These are phyloP conservation scores for Trichoderma afroharzianum DNA, from an alignment of 2,329 filamentous ascomycete genomes.

Conservation along the genomic window DNA sequence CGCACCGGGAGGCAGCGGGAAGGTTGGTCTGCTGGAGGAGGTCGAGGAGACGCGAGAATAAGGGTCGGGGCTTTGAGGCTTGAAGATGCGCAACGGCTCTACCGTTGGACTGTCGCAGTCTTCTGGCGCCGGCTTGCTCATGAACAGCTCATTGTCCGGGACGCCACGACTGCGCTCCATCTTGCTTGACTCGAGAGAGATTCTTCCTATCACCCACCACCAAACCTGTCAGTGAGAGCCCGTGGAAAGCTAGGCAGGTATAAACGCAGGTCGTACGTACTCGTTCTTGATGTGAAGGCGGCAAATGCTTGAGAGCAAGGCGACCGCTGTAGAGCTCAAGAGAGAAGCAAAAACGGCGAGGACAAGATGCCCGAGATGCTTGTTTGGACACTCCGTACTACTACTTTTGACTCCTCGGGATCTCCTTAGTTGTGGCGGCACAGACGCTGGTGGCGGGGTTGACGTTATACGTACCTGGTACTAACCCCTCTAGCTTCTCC, in stretches of 20 bases:
- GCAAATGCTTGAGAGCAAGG: not conserved
- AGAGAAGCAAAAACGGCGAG: not conserved
- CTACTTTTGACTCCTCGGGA: not conserved
- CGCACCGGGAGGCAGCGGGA: constrained; percentile 64
- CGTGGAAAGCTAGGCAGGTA: not conserved
- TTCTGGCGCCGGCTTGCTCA: constrained; percentile 53
- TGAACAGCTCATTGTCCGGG: constrained; percentile 80
- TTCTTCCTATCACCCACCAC: not conserved
- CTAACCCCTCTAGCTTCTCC: constrained; percentile 12
- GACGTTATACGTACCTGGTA: not conserved
- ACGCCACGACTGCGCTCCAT: constrained; percentile 59
- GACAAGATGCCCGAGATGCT: not conserved
- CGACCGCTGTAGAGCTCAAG: not conserved
- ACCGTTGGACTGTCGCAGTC: constrained; percentile 71
- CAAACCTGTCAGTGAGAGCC: not conserved
- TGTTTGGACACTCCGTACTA: not conserved
- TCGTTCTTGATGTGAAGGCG: not conserved
- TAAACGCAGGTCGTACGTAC: not conserved
- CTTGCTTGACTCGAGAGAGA: constrained; percentile 22
- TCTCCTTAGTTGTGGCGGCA: not conserved
- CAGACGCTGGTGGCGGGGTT: constrained; percentile 13
- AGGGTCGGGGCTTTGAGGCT: constrained; percentile 65
- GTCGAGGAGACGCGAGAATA: constrained; percentile 35
- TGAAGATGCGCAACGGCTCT: constrained; percentile 80
- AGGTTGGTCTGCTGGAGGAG: constrained; percentile 51